Conservation (phyloP, 257 asterid species). For the Solanum boliviense region DNA sequence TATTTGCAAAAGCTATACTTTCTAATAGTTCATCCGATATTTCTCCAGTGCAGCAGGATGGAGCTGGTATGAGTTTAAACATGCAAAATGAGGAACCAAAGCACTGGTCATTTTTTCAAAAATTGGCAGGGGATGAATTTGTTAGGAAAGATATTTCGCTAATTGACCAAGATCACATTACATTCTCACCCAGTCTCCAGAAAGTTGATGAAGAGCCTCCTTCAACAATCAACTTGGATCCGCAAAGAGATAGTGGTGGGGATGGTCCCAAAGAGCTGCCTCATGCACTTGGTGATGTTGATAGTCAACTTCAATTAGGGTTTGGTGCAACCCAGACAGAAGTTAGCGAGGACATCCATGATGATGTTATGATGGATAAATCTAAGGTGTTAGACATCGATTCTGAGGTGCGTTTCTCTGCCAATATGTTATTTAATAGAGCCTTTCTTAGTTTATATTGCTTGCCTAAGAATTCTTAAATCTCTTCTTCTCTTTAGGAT, state of each 20-base stretch:
- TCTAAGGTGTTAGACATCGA: constrained; percentile 22
- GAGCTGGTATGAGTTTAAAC: constrained; percentile 72
- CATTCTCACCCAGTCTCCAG: constrained; percentile 40
- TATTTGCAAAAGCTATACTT: constrained; percentile 65
- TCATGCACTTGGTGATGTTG: constrained; percentile 29
- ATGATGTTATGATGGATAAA: constrained; percentile 47
- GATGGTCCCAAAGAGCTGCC: constrained; percentile 25
- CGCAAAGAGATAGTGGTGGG: constrained; percentile 26
- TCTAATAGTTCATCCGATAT: constrained; percentile 46
- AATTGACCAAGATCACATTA: constrained; percentile 81
- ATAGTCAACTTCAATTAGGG: constrained; percentile 28
- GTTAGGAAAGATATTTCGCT: constrained; percentile 69
- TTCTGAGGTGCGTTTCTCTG: neutral
- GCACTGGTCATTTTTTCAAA: constrained; percentile 91
- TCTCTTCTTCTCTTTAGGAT: constrained; percentile 26
- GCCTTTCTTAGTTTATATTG: neutral
- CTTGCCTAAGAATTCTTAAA: neutral
- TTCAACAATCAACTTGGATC: constrained; percentile 23
- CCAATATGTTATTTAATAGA: neutral
- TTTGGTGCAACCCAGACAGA: constrained; percentile 28
- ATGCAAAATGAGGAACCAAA: constrained; percentile 80
- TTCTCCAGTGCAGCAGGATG: constrained; percentile 50
- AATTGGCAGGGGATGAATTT: constrained; percentile 80
- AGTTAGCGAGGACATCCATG: constrained; percentile 33
- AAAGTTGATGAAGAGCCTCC: constrained; percentile 56